Percentiles rank a stretch among this genome's conserved stretches.
phyloP scores from a whole-genome alignment of 2,329 filamentous ascomycete genomes.

The Colletotrichum sp. region DNA sequence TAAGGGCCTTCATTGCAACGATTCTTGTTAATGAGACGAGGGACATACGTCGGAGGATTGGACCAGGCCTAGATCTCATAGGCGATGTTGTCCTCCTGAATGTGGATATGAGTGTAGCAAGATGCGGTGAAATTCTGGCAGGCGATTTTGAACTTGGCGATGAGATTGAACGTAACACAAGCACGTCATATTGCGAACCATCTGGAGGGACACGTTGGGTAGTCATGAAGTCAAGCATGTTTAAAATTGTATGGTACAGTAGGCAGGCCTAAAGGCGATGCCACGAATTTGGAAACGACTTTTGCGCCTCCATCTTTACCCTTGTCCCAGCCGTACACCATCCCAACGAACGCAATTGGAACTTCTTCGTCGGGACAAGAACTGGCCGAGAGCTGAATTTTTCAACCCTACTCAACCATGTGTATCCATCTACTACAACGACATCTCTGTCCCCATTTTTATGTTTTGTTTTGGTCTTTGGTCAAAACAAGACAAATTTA shows the following conservation, averaged over 20 bases:
- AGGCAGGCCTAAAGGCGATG: constrained; percentile 20
- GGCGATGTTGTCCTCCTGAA: background rate
- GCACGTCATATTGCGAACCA: background rate
- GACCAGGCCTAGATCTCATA: background rate
- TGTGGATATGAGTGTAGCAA: background rate
- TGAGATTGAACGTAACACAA: background rate
- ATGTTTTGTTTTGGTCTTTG: background rate
- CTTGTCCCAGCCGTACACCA: constrained; percentile 2
- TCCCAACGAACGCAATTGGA: background rate
- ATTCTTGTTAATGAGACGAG: background rate
- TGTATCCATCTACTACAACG: constrained; percentile 12
- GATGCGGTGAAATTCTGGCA: background rate
- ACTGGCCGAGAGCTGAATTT: constrained; percentile 1
- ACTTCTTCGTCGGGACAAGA: background rate
- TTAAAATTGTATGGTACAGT: constrained; percentile 22
- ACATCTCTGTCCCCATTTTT: background rate
- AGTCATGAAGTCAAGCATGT: constrained; percentile 17
- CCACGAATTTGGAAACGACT: constrained; percentile 9
- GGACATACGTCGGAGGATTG: background rate
- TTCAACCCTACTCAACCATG: constrained; percentile 20
- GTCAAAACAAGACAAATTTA: constrained; percentile 39
- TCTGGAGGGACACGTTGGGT: background rate
- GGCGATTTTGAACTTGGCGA: background rate
- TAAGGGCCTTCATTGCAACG: background rate
- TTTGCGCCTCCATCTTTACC: constrained; percentile 16